Percentiles rank a stretch among this genome's conserved stretches.
phyloP scores from a whole-genome alignment of 2,329 filamentous ascomycete species.

The Penicillium olsonii region DNA sequence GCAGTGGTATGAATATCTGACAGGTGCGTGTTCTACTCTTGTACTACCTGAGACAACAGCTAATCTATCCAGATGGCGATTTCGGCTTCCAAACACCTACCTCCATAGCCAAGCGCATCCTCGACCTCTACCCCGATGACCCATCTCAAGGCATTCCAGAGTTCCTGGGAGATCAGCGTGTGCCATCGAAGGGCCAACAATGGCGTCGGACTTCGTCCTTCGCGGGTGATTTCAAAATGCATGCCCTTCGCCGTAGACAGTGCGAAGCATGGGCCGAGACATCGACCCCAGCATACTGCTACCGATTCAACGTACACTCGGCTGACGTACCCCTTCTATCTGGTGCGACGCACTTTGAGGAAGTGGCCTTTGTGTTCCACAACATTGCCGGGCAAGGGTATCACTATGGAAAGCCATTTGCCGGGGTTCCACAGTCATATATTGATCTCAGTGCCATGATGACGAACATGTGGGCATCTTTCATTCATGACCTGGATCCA shows the following conservation, averaged over 20 bases:
- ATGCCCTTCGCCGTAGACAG: conserved; percentile 57
- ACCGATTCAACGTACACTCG: conserved; percentile 60
- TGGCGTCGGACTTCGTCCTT: conserved; percentile 59
- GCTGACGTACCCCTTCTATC: conserved; percentile 45
- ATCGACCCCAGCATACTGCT: conserved; percentile 58
- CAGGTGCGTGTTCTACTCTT: conserved; percentile 16
- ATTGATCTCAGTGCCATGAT: conserved; percentile 50
- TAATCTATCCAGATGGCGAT: conserved; percentile 25
- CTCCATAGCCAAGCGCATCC: conserved; percentile 41
- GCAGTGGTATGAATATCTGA: conserved; percentile 51
- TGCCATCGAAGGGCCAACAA: conserved; percentile 45
- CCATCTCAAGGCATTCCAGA: conserved; percentile 53
- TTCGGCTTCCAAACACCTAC: conserved; percentile 26
- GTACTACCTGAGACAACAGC: not conserved
- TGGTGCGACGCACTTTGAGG: conserved; percentile 58
- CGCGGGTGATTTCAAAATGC: conserved; percentile 57
- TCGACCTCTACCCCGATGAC: conserved; percentile 56
- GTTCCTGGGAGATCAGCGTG: conserved; percentile 36
- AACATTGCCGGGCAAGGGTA: conserved; percentile 54
- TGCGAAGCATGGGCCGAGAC: conserved; percentile 54
- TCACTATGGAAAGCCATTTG: conserved; percentile 38
- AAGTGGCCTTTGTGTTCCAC: conserved; percentile 58
- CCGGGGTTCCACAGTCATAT: conserved; percentile 45
- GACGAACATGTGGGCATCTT: conserved; percentile 55
- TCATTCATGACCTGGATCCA: conserved; percentile 51